Evolutionary conservation across 805 yeast genomes (phyloP).

Genomic region (Ogataea corticis): DNA sequence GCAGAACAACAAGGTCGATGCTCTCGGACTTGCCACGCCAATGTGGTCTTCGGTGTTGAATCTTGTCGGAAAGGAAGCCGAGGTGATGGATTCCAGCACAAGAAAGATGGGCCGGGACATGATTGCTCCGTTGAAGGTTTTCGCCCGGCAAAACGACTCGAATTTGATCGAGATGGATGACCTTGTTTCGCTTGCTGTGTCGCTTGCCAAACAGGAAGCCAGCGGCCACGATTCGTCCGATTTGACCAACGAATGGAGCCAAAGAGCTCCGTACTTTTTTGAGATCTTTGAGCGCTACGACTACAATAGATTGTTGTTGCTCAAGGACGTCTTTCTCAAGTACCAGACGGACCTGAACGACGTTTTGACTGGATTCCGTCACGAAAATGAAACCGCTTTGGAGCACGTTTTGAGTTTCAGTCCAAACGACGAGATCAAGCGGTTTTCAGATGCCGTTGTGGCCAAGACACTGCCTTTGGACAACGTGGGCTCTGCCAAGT

Average conservation of each 20-base stretch:
- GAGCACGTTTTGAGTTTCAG: conserved; percentile 64
- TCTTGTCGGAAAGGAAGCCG: conserved; percentile 47
- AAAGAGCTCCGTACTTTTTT: conserved; percentile 74
- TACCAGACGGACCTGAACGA: conserved; percentile 64
- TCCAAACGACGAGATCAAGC: conserved; percentile 57
- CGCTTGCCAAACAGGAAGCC: conserved; percentile 21
- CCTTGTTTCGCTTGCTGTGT: conserved; percentile 27
- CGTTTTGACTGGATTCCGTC: conserved; percentile 43
- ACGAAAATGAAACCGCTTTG: conserved; percentile 61
- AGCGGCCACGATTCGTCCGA: conserved; percentile 34
- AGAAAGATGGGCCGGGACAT: conserved; percentile 55
- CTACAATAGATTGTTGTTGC: conserved; percentile 54
- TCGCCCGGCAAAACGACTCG: conserved; percentile 52
- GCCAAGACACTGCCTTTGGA: conserved; percentile 31
- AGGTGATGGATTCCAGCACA: conserved; percentile 46
- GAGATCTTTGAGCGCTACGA: conserved; percentile 76
- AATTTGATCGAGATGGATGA: conserved; percentile 44
- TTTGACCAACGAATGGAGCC: conserved; percentile 67
- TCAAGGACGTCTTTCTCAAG: conserved; percentile 66
- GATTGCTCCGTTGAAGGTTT: conserved; percentile 52
- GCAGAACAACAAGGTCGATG: conserved; percentile 50
- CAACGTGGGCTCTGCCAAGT: conserved; percentile 17
- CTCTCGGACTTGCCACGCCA: conserved; percentile 44
- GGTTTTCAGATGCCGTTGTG: conserved; percentile 47
- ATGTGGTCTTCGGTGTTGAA: conserved; percentile 46